phyloP scores from a whole-genome alignment of 345 rosid genomes.

The Rhizophora apiculata region DNA sequence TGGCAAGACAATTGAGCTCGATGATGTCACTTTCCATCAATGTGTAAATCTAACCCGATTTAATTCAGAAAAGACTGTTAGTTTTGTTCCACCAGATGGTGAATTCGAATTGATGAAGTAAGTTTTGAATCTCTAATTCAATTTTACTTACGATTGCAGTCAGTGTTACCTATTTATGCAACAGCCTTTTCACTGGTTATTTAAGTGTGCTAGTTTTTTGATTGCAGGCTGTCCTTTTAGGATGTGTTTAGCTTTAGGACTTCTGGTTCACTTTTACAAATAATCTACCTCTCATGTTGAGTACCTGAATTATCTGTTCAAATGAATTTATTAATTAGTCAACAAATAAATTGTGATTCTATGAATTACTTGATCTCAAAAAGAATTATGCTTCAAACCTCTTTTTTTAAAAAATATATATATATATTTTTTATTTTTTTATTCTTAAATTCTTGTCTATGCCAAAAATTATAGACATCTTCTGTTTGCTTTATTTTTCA shows the following conservation, averaged over 20 bases:
- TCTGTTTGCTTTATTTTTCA: not conserved
- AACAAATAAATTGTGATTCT: not conserved
- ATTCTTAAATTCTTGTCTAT: no score
- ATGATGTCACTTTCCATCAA: conserved; percentile 98
- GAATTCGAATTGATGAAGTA: conserved; percentile 99
- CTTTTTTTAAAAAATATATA: no score
- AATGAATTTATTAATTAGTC: not conserved
- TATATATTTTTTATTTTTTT: not conserved
- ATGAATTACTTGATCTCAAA: not conserved
- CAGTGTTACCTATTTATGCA: not conserved
- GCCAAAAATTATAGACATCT: no score
- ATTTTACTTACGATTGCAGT: not conserved
- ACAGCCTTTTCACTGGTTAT: not conserved
- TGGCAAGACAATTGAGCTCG: conserved; percentile 97
- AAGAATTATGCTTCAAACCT: not conserved
- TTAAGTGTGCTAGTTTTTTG: not conserved
- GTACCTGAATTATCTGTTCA: not conserved
- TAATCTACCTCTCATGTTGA: not conserved
- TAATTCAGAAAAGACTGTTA: conserved; percentile 96
- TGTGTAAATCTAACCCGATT: conserved; percentile 97
- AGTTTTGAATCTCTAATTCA: conserved; percentile 27
- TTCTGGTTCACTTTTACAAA: not conserved
- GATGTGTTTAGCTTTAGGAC: not conserved
- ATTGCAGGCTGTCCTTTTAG: not conserved
- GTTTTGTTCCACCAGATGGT: conserved; percentile 99